Evolutionary conservation across 2,329 filamentous ascomycete genomes (phyloP).

Genomic region (Aureobasidium sp.): DNA sequence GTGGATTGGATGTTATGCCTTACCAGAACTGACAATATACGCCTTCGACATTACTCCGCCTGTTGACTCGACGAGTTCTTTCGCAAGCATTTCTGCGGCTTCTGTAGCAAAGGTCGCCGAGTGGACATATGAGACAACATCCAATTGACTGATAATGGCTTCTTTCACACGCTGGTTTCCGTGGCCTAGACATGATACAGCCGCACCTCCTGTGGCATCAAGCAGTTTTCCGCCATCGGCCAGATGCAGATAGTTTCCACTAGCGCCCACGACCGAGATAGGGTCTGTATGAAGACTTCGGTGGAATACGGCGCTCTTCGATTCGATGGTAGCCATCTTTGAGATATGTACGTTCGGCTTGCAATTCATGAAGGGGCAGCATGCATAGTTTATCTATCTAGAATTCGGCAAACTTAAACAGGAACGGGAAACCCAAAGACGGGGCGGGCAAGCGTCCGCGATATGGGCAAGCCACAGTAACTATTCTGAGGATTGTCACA

Average conservation of each 20-base stretch:
- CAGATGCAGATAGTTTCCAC: constrained; percentile 47
- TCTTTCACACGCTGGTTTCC: constrained; percentile 53
- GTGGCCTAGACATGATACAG: constrained; percentile 65
- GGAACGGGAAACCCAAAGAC: not conserved
- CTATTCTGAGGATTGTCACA: not conserved
- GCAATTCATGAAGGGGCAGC: not conserved
- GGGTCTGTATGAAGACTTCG: constrained; percentile 43
- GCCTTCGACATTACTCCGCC: constrained; percentile 47
- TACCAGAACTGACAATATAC: constrained; percentile 54
- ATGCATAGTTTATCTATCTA: not conserved
- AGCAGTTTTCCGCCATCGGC: constrained; percentile 55
- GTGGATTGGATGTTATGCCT: not conserved
- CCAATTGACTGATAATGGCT: constrained; percentile 55
- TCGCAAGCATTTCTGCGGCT: constrained; percentile 47
- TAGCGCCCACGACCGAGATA: constrained; percentile 41
- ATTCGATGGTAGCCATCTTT: not conserved
- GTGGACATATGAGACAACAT: constrained; percentile 52
- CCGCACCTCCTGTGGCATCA: constrained; percentile 67
- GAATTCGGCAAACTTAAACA: not conserved
- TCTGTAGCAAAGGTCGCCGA: constrained; percentile 52
- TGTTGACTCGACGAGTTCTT: constrained; percentile 45
- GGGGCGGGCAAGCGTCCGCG: not conserved
- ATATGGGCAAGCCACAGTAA: not conserved
- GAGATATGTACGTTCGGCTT: not conserved
- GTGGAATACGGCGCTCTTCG: constrained; percentile 41